Base-by-base conservation (phyloP, 345 rosid species). In the Rubroshorea leprosula region DNA sequence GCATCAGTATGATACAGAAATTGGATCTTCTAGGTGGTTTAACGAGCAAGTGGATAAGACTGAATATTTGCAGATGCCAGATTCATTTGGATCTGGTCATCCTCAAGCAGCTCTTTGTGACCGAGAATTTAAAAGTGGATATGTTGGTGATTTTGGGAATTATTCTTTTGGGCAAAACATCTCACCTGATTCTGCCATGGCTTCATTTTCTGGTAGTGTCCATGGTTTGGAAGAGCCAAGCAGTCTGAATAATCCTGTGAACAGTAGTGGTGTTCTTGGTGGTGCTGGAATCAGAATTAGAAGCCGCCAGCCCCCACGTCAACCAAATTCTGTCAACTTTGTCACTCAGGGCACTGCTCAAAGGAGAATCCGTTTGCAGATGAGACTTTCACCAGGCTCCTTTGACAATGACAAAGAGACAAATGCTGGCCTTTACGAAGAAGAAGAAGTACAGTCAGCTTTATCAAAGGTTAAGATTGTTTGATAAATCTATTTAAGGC, bases 201-300 rank as follows among this genome's bases (percentile, higher is more conserved):
- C 59, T 64, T 72, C 79, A 14, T 80, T 75, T 63, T 60, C 54
- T 66, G 65, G 59, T 25, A 51, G 49, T 64, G 43, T 56, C 23
- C 66, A 72, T 63, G 51, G 64, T 39, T 53, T 68, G 15, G 83
- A 78, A 51, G 67, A 63, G 17, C 67, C 74, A 14, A 45, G 72
- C 31, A 59, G 59, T 57, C 74, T 51, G 44, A 59, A 66, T 20
- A 76, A 35, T 68, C 52, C 66, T 60, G 70, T 70, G 57, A 70
- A 73, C 60, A 16, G 18, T 14, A 41, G 48, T 38, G 55, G 68
- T 39, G 49, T 54, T 60, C 62, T 55, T 60, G 63, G 61, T 62
- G 73, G 72, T 53, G 69, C 81, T 26, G 94, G 85, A 72, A 78
- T 82, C 72, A 80, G 73, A 76, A 71, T 80, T 41, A 79, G 82